Evolutionary conservation across 2,329 filamentous ascomycete genomes (phyloP).

Genomic region (Sarocladiaceae sp.): DNA sequence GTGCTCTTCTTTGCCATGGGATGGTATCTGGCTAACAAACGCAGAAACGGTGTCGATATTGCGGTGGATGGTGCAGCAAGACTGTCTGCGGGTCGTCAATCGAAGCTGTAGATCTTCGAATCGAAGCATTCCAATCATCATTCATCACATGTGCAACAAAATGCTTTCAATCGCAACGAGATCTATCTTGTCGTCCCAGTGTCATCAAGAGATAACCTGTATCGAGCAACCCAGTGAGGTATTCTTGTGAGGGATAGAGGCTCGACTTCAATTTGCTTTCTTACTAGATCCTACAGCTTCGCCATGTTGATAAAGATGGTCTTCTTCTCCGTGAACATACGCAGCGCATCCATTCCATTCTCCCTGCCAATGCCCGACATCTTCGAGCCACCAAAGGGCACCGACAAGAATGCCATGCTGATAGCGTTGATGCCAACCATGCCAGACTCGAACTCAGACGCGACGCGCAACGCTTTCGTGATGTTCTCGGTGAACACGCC

Average conservation of each 20-base stretch:
- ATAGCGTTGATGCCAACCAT: slow-evolving; percentile 63
- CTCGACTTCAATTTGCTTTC: too few species aligned
- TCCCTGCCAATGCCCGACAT: slow-evolving; percentile 43
- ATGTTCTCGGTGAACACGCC: slow-evolving; percentile 57
- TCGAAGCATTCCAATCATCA: not conserved
- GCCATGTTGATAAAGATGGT: slow-evolving; percentile 39
- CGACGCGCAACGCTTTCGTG: slow-evolving; percentile 51
- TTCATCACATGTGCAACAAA: not conserved
- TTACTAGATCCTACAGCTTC: slow-evolving; percentile 8
- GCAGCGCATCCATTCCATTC: slow-evolving; percentile 38
- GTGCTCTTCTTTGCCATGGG: slow-evolving; percentile 8
- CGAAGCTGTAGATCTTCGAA: slow-evolving; percentile 16
- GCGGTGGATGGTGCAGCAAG: slow-evolving; percentile 27
- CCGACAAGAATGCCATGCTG: slow-evolving; percentile 28
- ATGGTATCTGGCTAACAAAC: slow-evolving; percentile 4
- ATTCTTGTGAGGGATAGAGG: too few species aligned
- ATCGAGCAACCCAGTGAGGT: too few species aligned
- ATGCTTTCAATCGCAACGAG: too few species aligned
- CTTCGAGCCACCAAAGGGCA: slow-evolving; percentile 46
- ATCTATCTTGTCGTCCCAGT: not conserved
- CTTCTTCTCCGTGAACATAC: slow-evolving; percentile 43
- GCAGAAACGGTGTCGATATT: slow-evolving; percentile 30
- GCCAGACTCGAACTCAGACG: slow-evolving; percentile 54
- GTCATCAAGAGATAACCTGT: too few species aligned
- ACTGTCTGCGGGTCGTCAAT: slow-evolving; percentile 21